These are phyloP conservation scores for Liquidambar formosana DNA, from an alignment of 164 flowering plant species.

Conservation along the genomic window DNA sequence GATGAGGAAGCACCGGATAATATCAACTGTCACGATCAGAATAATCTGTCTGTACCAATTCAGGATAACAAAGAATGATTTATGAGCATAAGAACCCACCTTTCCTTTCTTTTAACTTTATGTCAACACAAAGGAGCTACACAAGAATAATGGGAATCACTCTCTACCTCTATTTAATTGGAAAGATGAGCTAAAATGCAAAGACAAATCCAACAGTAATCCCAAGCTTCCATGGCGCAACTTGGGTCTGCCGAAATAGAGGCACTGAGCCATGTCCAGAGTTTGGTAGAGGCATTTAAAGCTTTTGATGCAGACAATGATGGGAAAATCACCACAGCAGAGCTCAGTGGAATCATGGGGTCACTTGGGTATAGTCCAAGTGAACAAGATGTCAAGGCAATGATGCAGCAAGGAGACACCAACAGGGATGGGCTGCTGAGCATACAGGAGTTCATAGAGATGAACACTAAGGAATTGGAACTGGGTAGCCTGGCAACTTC, in stretches of 20 bases:
- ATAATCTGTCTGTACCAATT: background rate
- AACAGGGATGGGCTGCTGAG: constrained; percentile 48
- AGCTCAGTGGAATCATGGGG: constrained; percentile 50
- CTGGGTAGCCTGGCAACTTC: constrained; percentile 28
- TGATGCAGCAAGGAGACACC: constrained; percentile 46
- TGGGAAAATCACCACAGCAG: constrained; percentile 38
- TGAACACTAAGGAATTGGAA: constrained; percentile 49
- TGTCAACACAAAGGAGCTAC: constrained; percentile 9
- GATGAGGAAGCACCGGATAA: background rate
- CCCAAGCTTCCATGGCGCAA: constrained; percentile 37
- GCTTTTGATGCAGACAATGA: constrained; percentile 63
- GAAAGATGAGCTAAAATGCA: background rate
- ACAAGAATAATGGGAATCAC: constrained; percentile 1
- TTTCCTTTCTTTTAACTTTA: background rate
- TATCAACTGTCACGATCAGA: background rate
- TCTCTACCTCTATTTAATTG: constrained; percentile 15
- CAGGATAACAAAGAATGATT: background rate
- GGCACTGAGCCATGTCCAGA: constrained; percentile 36
- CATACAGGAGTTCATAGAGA: constrained; percentile 46
- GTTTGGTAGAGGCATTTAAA: constrained; percentile 46
- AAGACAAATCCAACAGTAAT: background rate
- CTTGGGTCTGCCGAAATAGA: constrained; percentile 35
- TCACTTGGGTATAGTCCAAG: constrained; percentile 47
- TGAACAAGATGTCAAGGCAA: constrained; percentile 39
- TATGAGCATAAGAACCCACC: constrained; percentile 2